phyloP scores from a whole-genome alignment of 1,284 basidiomycete species.

The Microstroma glucosiphilum region DNA sequence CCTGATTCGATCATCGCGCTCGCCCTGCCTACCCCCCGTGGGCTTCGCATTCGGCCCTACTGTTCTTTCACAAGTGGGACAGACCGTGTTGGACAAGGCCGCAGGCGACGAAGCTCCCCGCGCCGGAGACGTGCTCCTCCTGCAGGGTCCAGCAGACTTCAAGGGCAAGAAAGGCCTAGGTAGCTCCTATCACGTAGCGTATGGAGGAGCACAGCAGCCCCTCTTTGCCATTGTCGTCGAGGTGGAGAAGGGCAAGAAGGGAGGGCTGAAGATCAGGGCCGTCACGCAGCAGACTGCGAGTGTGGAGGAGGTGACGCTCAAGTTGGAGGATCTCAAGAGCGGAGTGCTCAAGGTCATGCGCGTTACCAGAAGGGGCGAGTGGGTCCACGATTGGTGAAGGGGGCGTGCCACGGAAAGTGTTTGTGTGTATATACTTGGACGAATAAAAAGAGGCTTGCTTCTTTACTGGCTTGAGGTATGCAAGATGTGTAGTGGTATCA shows the following conservation, averaged over 20 bases:
- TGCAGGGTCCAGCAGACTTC: conserved; percentile 66
- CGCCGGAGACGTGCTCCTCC: conserved; percentile 73
- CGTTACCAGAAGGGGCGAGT: conserved; percentile 21
- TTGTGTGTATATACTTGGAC: not conserved
- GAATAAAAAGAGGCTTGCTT: not conserved
- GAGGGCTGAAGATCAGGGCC: conserved; percentile 64
- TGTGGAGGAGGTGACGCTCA: conserved; percentile 73
- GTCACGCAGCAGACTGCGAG: conserved; percentile 53
- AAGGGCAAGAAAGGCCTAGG: conserved; percentile 69
- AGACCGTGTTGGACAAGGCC: conserved; percentile 61
- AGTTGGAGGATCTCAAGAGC: conserved; percentile 79
- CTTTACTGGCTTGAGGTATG: no score
- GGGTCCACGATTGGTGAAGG: conserved; percentile 14
- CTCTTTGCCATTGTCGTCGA: conserved; percentile 68
- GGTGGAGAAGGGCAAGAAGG: conserved; percentile 58
- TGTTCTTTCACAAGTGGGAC: conserved; percentile 58
- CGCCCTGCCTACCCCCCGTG: conserved; percentile 18
- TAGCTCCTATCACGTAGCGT: conserved; percentile 61
- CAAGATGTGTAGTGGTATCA: no score
- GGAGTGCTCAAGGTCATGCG: conserved; percentile 59
- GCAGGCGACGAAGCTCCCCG: conserved; percentile 64
- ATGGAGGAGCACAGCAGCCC: conserved; percentile 58
- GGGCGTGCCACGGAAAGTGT: conserved; percentile 2
- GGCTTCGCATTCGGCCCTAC: conserved; percentile 26
- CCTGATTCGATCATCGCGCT: conserved; percentile 52